Conservation (phyloP, 2,329 filamentous ascomycete genomes). For the Diaporthe humulicola region DNA sequence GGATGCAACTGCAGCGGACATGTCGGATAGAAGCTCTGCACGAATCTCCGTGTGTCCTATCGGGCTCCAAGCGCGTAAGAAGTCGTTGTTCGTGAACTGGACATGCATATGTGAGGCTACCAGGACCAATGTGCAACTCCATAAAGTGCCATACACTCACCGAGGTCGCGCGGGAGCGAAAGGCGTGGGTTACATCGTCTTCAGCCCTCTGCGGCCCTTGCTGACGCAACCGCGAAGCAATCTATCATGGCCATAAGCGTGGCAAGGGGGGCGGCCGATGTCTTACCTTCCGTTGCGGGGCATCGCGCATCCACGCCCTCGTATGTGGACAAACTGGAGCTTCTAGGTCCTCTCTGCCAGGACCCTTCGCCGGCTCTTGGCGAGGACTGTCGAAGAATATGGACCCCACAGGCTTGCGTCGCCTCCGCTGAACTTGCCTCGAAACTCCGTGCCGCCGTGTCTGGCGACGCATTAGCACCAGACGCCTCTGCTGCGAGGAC, state of each 20-base stretch:
- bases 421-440: constrained; percentile 8
- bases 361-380: constrained; percentile 8
- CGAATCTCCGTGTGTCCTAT: neutral
- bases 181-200: constrained; percentile 15
- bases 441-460: constrained; percentile 1
- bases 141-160: neutral
- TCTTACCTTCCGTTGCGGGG: neutral
- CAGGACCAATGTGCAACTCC: neutral
- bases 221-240: constrained; percentile 17
- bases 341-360: neutral
- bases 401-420: constrained; percentile 17
- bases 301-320: neutral
- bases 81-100: neutral
- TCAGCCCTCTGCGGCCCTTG: constrained; percentile 30
- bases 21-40: neutral
- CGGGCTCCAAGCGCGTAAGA: neutral
- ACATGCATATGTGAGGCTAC: neutral
- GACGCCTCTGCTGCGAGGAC: constrained; percentile 16
- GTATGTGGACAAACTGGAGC: constrained; percentile 25
- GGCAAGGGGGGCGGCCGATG: constrained; percentile 8
- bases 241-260: neutral
- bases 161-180: neutral
- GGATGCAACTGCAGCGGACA: neutral
- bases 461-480: constrained; percentile 11
- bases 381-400: neutral